These are phyloP conservation scores for Alternaria dauci DNA, from an alignment of 2,329 filamentous ascomycete species.

Conservation along the genomic window DNA sequence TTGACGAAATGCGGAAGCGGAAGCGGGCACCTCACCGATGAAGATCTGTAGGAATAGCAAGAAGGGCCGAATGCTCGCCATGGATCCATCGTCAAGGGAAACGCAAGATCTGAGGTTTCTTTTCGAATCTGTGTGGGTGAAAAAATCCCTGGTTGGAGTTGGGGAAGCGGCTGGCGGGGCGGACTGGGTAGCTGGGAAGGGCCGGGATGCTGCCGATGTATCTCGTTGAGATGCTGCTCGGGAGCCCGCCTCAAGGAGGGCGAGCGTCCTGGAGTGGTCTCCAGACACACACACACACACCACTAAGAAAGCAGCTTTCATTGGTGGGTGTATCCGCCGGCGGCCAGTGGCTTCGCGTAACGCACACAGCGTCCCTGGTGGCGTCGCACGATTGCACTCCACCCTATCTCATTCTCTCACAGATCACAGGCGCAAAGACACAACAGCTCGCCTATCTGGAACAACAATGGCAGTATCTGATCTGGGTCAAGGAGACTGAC, in stretches of 20 bases:
- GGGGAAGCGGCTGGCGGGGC: conserved; percentile 15
- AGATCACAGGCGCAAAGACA: conserved; percentile 8
- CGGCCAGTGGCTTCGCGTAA: background rate
- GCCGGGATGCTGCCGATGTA: background rate
- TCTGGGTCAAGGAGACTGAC: background rate
- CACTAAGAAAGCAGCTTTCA: background rate
- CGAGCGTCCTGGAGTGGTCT: conserved; percentile 1
- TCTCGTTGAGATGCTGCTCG: conserved; percentile 13
- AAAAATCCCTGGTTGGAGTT: conserved; percentile 10
- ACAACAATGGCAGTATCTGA: conserved; percentile 3
- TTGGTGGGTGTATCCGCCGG: background rate
- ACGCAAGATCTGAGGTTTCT: conserved; percentile 15
- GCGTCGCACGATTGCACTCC: background rate
- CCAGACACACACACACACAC: background rate
- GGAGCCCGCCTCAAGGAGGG: conserved; percentile 1
- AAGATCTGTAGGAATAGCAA: conserved; percentile 7
- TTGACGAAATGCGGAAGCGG: conserved; percentile 22
- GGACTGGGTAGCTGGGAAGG: conserved; percentile 2
- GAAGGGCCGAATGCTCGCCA: conserved; percentile 9
- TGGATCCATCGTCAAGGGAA: conserved; percentile 11
- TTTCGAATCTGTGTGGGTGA: conserved; percentile 12
- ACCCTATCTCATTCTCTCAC: conserved; percentile 7
- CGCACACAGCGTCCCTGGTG: background rate
- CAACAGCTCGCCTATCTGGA: conserved; percentile 19
- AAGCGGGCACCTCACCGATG: conserved; percentile 20